phyloP scores from a whole-genome alignment of 352 stramenopile genomes.

The Sclerospora graminicola region DNA sequence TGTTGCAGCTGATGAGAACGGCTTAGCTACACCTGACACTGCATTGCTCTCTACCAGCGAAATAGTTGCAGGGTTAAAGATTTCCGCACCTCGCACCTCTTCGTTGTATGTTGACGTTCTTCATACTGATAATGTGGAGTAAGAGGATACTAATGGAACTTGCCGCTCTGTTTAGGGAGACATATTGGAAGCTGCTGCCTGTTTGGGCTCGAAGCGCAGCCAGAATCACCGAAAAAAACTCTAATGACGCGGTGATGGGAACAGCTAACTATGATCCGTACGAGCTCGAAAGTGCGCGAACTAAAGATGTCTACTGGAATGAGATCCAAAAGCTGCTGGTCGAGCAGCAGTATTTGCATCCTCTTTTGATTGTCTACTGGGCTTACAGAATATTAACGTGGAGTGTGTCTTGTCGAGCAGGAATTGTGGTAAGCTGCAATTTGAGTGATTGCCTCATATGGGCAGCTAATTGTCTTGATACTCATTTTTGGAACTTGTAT shows the following conservation, averaged over 20 bases:
- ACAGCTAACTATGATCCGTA: conserved; percentile 40
- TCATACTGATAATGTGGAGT: neutral
- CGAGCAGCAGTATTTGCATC: conserved; percentile 51
- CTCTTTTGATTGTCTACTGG: conserved; percentile 56
- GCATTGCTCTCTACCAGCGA: conserved; percentile 20
- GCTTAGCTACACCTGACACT: conserved; percentile 2
- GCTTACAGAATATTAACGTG: conserved; percentile 54
- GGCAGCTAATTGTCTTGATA: no score
- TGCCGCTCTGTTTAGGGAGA: conserved; percentile 14
- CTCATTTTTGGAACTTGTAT: neutral
- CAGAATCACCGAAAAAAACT: conserved; percentile 17
- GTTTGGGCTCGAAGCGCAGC: conserved; percentile 29
- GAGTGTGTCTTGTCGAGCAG: conserved; percentile 46
- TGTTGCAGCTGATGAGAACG: conserved; percentile 2
- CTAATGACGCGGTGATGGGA: conserved; percentile 1
- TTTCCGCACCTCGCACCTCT: conserved; percentile 13
- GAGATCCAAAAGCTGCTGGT: conserved; percentile 61
- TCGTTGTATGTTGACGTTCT: conserved; percentile 14
- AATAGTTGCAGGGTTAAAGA: conserved; percentile 12
- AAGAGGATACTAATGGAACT: neutral
- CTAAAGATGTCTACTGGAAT: conserved; percentile 71
- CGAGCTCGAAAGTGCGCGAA: conserved; percentile 57
- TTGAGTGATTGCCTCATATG: neutral
- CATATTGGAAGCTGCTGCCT: conserved; percentile 26
- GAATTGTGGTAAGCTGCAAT: conserved; percentile 31